These are phyloP conservation scores for Calonectria pseudoturangicola DNA, from an alignment of 2,329 filamentous ascomycete genomes.

Conservation along the genomic window DNA sequence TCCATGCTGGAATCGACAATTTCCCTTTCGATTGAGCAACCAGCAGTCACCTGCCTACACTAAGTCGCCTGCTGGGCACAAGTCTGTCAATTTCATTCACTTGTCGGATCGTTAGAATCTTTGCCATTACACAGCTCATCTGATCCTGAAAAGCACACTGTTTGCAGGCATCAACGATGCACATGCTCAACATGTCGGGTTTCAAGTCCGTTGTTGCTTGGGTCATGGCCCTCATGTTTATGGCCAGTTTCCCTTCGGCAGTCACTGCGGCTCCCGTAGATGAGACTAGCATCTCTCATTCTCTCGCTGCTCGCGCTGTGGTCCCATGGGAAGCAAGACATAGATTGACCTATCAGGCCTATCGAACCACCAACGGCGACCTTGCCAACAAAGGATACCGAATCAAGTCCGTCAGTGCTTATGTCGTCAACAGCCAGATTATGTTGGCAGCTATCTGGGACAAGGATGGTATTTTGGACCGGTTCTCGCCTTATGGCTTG, in stretches of 20 bases:
- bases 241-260: not conserved
- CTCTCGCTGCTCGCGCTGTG: constrained; percentile 4
- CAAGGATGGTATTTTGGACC: not conserved
- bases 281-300: not conserved
- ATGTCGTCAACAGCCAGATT: not conserved
- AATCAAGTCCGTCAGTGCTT: constrained; percentile 17
- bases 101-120: not conserved
- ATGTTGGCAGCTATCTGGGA: constrained; percentile 28
- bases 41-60: not conserved
- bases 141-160: not conserved
- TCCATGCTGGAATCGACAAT: not conserved
- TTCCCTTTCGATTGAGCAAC: not conserved
- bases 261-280: not conserved
- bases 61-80: no score
- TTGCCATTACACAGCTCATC: not conserved
- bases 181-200: not conserved
- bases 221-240: constrained; percentile 16
- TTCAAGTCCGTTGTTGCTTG: not conserved
- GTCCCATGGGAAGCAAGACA: constrained; percentile 13
- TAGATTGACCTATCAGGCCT: constrained; percentile 3
- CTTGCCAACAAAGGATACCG: not conserved
- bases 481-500: constrained; percentile 1
- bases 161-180: not conserved
- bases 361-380: not conserved
- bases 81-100: not conserved